A percentile compares a stretch with the other conserved stretches of the same genome.
phyloP scores from a whole-genome alignment of 352 stramenopile species.

The Thraustotheca clavata region DNA sequence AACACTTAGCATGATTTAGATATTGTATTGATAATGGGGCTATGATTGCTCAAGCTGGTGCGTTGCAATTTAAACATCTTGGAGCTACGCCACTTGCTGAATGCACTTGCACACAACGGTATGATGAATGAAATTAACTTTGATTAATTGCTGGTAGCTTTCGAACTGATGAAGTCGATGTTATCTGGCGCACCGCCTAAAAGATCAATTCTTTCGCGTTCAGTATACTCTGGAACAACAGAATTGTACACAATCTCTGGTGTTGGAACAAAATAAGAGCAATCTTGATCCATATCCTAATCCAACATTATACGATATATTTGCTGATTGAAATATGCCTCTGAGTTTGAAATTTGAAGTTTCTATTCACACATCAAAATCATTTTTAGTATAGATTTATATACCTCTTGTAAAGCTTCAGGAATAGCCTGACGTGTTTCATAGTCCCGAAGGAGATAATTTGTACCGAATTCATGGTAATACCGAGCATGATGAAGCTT shows the following conservation, averaged over 20 bases:
- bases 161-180: slow-evolving; percentile 95
- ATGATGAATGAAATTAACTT: slow-evolving; percentile 3
- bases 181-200: slow-evolving; percentile 93
- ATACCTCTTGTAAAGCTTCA: slow-evolving; percentile 33
- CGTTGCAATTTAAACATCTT: slow-evolving; percentile 95
- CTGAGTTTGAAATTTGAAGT: not conserved
- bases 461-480: slow-evolving; percentile 50
- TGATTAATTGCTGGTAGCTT: slow-evolving; percentile 50
- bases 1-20: slow-evolving; percentile 26
- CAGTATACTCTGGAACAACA: not conserved
- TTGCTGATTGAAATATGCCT: not conserved
- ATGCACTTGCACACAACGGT: slow-evolving; percentile 91
- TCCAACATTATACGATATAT: not conserved
- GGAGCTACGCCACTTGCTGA: slow-evolving; percentile 86
- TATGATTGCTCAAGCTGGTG: slow-evolving; percentile 99
- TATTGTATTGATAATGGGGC: slow-evolving; percentile 99
- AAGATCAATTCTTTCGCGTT: not conserved
- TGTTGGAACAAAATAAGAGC: not conserved
- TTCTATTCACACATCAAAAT: not conserved
- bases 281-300: not conserved
- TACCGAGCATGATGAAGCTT: slow-evolving; percentile 47
- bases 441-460: slow-evolving; percentile 47
- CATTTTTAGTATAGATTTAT: not conserved
- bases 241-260: slow-evolving; percentile 2
- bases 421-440: slow-evolving; percentile 35